Percentiles rank a stretch among this genome's conserved stretches.
phyloP scores from a whole-genome alignment of 2,329 filamentous ascomycete genomes.

The Aspergillus fumigatiaffinis region DNA sequence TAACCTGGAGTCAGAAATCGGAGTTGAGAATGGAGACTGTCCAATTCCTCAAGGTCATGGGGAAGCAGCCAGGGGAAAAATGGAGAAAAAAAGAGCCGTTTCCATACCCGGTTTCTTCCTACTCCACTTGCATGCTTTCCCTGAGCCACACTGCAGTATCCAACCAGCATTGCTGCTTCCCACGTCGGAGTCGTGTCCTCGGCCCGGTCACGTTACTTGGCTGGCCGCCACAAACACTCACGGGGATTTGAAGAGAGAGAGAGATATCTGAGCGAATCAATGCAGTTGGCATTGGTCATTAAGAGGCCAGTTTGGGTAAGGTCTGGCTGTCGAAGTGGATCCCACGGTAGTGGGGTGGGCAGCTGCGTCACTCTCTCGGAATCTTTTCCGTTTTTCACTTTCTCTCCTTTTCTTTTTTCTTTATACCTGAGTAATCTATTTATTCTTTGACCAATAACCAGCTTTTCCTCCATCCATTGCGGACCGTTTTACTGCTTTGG shows the following conservation, averaged over 20 bases:
- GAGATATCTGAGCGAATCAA: slow-evolving; percentile 2
- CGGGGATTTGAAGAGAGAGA: not conserved
- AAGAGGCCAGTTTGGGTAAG: not conserved
- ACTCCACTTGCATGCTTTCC: not conserved
- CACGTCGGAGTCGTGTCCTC: slow-evolving; percentile 11
- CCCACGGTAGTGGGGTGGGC: not conserved
- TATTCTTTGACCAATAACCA: not conserved
- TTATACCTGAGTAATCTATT: not conserved
- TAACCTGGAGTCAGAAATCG: not conserved
- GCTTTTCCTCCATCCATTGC: not conserved
- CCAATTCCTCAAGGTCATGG: not conserved
- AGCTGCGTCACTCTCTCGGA: slow-evolving; percentile 6
- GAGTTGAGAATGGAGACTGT: not conserved
- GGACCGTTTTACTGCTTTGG: not conserved
- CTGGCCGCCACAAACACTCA: slow-evolving; percentile 9
- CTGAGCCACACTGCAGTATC: not conserved
- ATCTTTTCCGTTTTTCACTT: not conserved
- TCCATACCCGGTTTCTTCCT: slow-evolving; percentile 3
- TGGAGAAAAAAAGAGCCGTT: slow-evolving; percentile 6
- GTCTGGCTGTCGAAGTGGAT: not conserved
- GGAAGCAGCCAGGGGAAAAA: not conserved
- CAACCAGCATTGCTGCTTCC: not conserved
- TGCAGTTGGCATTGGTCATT: slow-evolving; percentile 6
- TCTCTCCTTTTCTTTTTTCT: not conserved
- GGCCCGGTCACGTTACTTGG: slow-evolving; percentile 26